phyloP scores from a whole-genome alignment of 1,284 basidiomycete genomes.

The Cutaneotrichosporon cyanovorans region DNA sequence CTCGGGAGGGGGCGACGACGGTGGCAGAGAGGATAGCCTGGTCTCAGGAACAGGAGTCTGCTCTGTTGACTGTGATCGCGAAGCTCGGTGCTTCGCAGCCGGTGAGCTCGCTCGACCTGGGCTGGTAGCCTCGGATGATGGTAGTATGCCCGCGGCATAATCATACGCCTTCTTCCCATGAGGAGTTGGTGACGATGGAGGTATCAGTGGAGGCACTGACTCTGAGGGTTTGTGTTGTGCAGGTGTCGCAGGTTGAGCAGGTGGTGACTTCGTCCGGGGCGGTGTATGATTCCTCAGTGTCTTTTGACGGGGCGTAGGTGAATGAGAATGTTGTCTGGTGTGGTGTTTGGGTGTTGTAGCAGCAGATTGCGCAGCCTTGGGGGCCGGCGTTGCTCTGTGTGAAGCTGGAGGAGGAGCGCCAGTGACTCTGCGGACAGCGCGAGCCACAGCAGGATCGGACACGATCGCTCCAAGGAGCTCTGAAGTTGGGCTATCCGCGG shows the following conservation, averaged over 20 bases:
- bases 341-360: not conserved
- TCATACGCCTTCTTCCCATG: slow-evolving; percentile 1
- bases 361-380: not conserved
- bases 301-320: not conserved
- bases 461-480: slow-evolving; percentile 11
- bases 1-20: slow-evolving; percentile 1
- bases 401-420: slow-evolving; percentile 10
- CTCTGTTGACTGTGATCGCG: not conserved
- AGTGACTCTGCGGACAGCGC: slow-evolving; percentile 9
- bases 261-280: slow-evolving; percentile 6
- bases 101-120: not conserved
- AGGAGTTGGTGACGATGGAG: slow-evolving; percentile 14
- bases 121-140: slow-evolving; percentile 1
- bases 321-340: not conserved
- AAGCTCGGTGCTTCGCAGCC: not conserved
- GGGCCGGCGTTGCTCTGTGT: slow-evolving; percentile 6
- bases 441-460: slow-evolving; percentile 10
- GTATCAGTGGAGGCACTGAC: not conserved
- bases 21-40: not conserved
- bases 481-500: not conserved
- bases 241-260: slow-evolving; percentile 4
- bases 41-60: not conserved
- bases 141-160: slow-evolving; percentile 6
- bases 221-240: not conserved
- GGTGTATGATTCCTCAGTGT: not conserved